Evolutionary conservation across 495 filamentous ascomycete genomes (phyloP), one percentile per base, ranked within the genome.

Genomic region (Tuber calosporum): DNA sequence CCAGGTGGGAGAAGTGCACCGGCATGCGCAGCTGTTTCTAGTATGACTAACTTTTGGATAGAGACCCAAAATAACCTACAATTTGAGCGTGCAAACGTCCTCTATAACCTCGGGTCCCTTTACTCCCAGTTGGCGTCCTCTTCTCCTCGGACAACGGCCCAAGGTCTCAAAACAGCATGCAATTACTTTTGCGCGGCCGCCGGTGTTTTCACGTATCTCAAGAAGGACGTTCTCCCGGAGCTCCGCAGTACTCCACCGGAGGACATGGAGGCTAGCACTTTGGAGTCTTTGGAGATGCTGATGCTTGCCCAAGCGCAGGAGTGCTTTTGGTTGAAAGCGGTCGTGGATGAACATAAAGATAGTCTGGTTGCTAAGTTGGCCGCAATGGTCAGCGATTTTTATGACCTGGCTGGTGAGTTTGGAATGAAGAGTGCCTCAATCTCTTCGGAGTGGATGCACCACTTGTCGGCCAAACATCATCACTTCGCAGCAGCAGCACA

Each of bases 301-400:
- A 86, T 96, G 68, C 86, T 99, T 1, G 95, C 93, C 20, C 94
- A 99, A 81, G 93, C 89, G 45, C 95, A 99, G 79, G 95, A 99
- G 82, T 97, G 94, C 81, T 97, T 94, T 83, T 99, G 95, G 95
- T 90, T 94, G 71, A 98, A 97, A 81, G 95, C 96, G 2, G 95
- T 97, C 34, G 94, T 94, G 85, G 95, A 97, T 81, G 90, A 89
- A 17, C 87, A 97, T 81, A 97, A 96, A 79, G 95, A 99, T 81
- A 90, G 88, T 15, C 91, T 91, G 0, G 96, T 99, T 71, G 92
- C 95, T 5, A 93, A 93, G 81, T 85, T 99, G 4, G 95, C 95
- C 19, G 93, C 92, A 0, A 90, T 94, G 74, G 94, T 98, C 3
- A 96, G 92, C 0, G 95, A 99, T 81, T 88, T 95, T 43, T 99